These are phyloP conservation scores for Hypoxylon sp. DNA, from an alignment of 2,329 filamentous ascomycete genomes.

Conservation along the genomic window DNA sequence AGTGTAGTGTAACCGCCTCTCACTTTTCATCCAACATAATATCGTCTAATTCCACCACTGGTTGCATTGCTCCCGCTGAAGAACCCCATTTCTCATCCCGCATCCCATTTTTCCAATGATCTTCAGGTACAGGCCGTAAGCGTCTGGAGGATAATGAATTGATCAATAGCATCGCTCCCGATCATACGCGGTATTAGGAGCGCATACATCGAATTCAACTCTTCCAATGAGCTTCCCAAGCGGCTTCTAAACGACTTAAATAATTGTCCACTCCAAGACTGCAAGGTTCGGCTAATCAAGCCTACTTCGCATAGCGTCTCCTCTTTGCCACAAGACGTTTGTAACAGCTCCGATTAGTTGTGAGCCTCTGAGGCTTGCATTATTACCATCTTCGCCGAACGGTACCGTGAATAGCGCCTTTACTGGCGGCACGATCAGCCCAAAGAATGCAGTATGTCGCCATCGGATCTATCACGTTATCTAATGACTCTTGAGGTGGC, in stretches of 20 bases:
- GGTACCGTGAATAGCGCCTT: not conserved
- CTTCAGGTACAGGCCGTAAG: constrained; percentile 32
- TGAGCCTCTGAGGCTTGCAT: constrained; percentile 29
- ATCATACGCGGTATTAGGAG: constrained; percentile 19
- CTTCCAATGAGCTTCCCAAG: constrained; percentile 19
- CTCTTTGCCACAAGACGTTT: constrained; percentile 20
- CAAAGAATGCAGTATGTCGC: constrained; percentile 16
- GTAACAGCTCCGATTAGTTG: constrained; percentile 19
- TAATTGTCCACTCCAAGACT: constrained; percentile 8
- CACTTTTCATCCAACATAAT: constrained; percentile 6
- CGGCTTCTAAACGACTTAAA: constrained; percentile 8
- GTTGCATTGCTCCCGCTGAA: constrained; percentile 25
- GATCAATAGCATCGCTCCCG: constrained; percentile 33
- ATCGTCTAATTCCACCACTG: constrained; percentile 15
- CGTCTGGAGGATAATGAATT: constrained; percentile 22
- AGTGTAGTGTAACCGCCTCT: constrained; percentile 28
- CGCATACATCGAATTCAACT: constrained; percentile 10
- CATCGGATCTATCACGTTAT: constrained; percentile 22
- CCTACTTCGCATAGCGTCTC: constrained; percentile 11
- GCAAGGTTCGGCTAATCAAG: constrained; percentile 8
- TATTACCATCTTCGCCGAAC: constrained; percentile 19
- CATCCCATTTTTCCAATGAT: constrained; percentile 31
- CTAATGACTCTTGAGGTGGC: not conserved
- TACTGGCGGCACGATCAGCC: constrained; percentile 5
- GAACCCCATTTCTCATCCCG: constrained; percentile 29